Evolutionary conservation across 331 rosid genomes (phyloP).

Genomic region (Phaseolus coccineus): DNA sequence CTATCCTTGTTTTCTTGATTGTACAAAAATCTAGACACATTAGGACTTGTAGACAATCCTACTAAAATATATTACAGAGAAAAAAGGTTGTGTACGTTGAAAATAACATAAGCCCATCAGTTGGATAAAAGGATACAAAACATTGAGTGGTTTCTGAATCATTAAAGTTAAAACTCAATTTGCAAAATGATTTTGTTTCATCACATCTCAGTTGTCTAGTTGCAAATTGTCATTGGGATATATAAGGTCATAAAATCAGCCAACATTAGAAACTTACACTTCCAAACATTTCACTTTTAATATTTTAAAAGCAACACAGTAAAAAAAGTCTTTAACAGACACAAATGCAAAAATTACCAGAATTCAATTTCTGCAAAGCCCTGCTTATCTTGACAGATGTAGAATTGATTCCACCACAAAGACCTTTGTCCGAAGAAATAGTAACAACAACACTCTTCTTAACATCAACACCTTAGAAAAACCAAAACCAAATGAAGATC

Average conservation of each 20-base stretch:
- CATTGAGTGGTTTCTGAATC: neutral
- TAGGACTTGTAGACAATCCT: neutral
- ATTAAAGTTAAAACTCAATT: slow-evolving; percentile 1
- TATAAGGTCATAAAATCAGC: slow-evolving; percentile 3
- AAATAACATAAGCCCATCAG: slow-evolving; percentile 1
- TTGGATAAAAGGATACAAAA: slow-evolving; percentile 1
- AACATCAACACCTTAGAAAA: slow-evolving; percentile 64
- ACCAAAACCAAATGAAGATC: slow-evolving; percentile 17
- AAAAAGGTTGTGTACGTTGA: neutral
- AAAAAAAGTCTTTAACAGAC: neutral
- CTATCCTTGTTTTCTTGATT: neutral
- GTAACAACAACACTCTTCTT: slow-evolving; percentile 87
- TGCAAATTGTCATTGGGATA: neutral
- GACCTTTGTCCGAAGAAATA: slow-evolving; percentile 96
- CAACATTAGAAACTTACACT: slow-evolving; percentile 2
- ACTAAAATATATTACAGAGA: neutral
- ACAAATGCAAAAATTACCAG: slow-evolving; percentile 64
- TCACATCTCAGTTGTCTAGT: neutral
- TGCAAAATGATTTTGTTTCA: neutral
- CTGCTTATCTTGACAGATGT: slow-evolving; percentile 97
- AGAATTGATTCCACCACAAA: slow-evolving; percentile 98
- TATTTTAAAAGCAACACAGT: neutral
- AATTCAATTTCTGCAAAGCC: slow-evolving; percentile 61
- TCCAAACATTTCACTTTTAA: neutral
- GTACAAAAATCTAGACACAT: neutral